phyloP scores from a whole-genome alignment of 139 green algal genomes.

The Chlamydomonas urium region DNA sequence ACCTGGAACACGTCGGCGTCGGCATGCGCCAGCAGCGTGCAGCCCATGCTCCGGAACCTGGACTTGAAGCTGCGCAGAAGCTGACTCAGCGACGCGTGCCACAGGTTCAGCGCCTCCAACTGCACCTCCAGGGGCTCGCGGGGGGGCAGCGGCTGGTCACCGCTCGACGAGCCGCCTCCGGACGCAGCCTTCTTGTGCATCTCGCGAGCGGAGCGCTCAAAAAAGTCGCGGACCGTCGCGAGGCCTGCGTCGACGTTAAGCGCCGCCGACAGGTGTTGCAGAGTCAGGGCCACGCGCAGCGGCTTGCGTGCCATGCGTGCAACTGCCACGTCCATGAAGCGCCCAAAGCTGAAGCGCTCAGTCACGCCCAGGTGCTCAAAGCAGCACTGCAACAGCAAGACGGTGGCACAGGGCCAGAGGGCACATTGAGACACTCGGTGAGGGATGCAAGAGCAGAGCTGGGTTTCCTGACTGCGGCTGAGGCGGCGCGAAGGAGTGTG shows the following conservation, averaged over 20 bases:
- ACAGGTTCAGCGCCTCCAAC: slow-evolving; percentile 62
- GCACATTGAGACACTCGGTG: not conserved
- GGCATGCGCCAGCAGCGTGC: slow-evolving; percentile 53
- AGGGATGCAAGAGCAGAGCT: not conserved
- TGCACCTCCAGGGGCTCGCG: slow-evolving; percentile 52
- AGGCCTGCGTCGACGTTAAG: slow-evolving; percentile 58
- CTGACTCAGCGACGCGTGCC: slow-evolving; percentile 43
- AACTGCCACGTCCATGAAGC: slow-evolving; percentile 57
- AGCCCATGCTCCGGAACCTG: slow-evolving; percentile 46
- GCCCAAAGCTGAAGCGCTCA: slow-evolving; percentile 40
- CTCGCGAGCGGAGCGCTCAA: slow-evolving; percentile 42
- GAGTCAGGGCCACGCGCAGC: slow-evolving; percentile 40
- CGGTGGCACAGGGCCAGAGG: too few species aligned
- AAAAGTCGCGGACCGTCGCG: slow-evolving; percentile 52
- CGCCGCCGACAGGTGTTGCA: slow-evolving; percentile 14
- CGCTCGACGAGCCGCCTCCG: slow-evolving; percentile 4
- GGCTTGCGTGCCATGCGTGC: slow-evolving; percentile 61
- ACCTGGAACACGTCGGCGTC: slow-evolving; percentile 46
- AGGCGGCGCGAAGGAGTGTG: too few species aligned
- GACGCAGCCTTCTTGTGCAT: slow-evolving; percentile 7
- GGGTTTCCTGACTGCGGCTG: not conserved
- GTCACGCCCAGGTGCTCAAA: slow-evolving; percentile 32
- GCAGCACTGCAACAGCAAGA: slow-evolving; percentile 4
- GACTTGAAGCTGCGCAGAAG: slow-evolving; percentile 63
- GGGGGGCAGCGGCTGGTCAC: slow-evolving; percentile 7